Conservation (phyloP, 2,329 filamentous ascomycete species). For the Mycosphaerella arachidis region DNA sequence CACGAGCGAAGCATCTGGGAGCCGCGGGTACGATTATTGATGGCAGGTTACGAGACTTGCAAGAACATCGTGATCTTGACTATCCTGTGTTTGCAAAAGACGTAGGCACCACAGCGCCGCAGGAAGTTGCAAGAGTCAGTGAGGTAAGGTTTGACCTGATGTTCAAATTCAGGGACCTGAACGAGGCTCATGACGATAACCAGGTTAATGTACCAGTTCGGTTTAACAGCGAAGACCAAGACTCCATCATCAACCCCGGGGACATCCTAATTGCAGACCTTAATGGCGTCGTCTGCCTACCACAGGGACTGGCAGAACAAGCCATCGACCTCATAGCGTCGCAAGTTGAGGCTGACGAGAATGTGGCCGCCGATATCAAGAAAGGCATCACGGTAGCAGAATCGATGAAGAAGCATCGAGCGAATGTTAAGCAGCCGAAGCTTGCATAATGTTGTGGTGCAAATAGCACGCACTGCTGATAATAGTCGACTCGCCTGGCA, state of each 20-base stretch:
- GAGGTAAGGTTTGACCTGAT: conserved; percentile 18
- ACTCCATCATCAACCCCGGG: conserved; percentile 32
- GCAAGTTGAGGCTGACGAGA: conserved; percentile 31
- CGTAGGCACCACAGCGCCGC: conserved; percentile 33
- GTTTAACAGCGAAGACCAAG: conserved; percentile 30
- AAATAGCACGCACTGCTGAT: not conserved
- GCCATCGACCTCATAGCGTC: conserved; percentile 28
- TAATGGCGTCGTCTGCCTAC: conserved; percentile 38
- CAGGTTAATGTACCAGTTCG: conserved; percentile 32
- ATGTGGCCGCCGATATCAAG: conserved; percentile 27
- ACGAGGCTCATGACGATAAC: not conserved
- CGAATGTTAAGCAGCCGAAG: conserved; percentile 25
- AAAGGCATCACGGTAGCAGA: conserved; percentile 23
- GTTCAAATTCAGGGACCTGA: not conserved
- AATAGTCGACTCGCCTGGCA: not conserved
- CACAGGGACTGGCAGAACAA: conserved; percentile 24
- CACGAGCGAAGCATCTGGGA: conserved; percentile 42
- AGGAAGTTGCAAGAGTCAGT: conserved; percentile 30
- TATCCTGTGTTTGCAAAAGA: conserved; percentile 41
- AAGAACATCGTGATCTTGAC: conserved; percentile 49
- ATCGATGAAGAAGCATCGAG: conserved; percentile 27
- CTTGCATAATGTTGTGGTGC: conserved; percentile 1
- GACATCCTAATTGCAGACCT: conserved; percentile 38
- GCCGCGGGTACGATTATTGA: conserved; percentile 51
- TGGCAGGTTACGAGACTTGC: conserved; percentile 50